Evolutionary conservation across 1,284 basidiomycete genomes (phyloP).

Genomic region (Cryptococcus depauperatus): DNA sequence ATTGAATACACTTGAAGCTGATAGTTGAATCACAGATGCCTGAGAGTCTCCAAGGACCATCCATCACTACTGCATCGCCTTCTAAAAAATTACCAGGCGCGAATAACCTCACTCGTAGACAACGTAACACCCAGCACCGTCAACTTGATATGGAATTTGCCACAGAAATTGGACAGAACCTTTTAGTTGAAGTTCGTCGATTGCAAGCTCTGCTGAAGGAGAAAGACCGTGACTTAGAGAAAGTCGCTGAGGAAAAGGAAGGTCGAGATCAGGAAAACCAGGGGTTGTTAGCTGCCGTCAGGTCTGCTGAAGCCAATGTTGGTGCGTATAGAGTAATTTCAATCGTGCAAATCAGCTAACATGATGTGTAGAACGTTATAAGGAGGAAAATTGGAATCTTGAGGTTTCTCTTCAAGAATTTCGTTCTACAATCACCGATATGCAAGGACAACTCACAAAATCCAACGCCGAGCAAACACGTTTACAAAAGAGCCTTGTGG

Average conservation of each 20-base stretch:
- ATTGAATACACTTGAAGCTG: background rate
- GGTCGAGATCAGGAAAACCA: constrained; percentile 63
- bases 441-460: constrained; percentile 59
- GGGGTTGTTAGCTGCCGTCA: constrained; percentile 58
- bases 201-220: constrained; percentile 78
- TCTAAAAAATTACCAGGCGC: constrained; percentile 23
- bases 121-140: constrained; percentile 46
- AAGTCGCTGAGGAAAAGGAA: constrained; percentile 79
- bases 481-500: constrained; percentile 63
- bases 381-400: constrained; percentile 98
- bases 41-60: constrained; percentile 8
- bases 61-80: constrained; percentile 2
- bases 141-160: constrained; percentile 66
- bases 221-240: constrained; percentile 77
- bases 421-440: constrained; percentile 59
- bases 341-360: constrained; percentile 5
- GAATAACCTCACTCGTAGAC: constrained; percentile 38
- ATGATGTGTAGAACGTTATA: constrained; percentile 58
- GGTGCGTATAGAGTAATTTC: constrained; percentile 50
- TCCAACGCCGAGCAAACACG: constrained; percentile 76
- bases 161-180: constrained; percentile 85
- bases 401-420: constrained; percentile 88
- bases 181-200: constrained; percentile 78
- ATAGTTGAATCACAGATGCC: constrained; percentile 6
- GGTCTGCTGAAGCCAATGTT: constrained; percentile 66